Evolutionary conservation across 2,329 filamentous ascomycete genomes (phyloP).

Genomic region (Orbilia brochopaga): DNA sequence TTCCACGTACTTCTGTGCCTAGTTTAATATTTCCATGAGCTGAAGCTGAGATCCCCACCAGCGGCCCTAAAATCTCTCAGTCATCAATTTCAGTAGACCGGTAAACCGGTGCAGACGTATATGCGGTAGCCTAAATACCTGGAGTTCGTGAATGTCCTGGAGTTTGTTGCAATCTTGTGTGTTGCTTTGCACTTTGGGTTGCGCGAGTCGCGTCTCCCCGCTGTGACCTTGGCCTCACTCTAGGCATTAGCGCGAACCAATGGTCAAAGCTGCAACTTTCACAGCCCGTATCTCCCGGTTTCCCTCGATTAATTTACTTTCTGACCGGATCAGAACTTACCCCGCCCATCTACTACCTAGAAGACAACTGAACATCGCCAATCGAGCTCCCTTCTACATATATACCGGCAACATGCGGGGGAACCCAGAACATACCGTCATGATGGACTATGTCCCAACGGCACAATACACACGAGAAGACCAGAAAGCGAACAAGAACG

Average conservation of each 20-base stretch:
- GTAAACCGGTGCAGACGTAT: too few relatives aligned
- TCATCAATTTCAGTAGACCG: too few relatives aligned
- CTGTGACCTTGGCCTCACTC: background rate
- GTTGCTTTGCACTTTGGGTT: too few relatives aligned
- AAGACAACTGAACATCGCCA: background rate
- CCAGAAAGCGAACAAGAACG: conserved; percentile 8
- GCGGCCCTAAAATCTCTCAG: too few relatives aligned
- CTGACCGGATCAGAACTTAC: background rate
- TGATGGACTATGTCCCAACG: conserved; percentile 47
- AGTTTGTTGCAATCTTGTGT: too few relatives aligned
- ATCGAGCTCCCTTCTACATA: background rate
- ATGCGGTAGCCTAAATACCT: too few relatives aligned
- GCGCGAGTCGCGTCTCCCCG: background rate
- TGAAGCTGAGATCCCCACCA: too few relatives aligned
- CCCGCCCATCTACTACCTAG: background rate
- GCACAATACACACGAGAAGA: conserved; percentile 39
- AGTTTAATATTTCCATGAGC: too few relatives aligned
- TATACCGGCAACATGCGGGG: background rate
- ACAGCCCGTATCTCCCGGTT: background rate
- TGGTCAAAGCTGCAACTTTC: conserved; percentile 7
- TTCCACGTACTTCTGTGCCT: too few relatives aligned
- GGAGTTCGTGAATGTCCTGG: too few relatives aligned
- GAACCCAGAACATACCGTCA: conserved; percentile 9
- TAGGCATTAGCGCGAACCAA: too few relatives aligned
- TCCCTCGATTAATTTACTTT: background rate